Evolutionary conservation across 164 flowering plant species (phyloP).

Genomic region (Nymphaea colorata): DNA sequence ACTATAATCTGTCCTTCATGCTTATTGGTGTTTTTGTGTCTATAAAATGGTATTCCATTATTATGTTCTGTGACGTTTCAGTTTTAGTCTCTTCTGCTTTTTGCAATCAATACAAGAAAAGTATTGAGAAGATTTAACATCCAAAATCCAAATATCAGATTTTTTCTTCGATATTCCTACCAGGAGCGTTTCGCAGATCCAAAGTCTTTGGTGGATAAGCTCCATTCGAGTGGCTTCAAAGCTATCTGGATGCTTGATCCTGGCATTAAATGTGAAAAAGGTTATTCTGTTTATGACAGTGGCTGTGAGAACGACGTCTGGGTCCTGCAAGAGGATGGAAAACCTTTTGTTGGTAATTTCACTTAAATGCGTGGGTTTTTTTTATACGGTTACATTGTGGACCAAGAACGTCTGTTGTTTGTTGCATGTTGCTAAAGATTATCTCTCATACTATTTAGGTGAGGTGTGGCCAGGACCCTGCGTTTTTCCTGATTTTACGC

Average conservation of each 20-base stretch:
- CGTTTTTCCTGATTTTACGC: conserved; percentile 92
- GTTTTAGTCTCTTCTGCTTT: too few species aligned
- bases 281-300: conserved; percentile 78
- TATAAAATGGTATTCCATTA: too few species aligned
- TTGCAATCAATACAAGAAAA: too few species aligned
- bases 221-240: conserved; percentile 66
- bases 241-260: conserved; percentile 99
- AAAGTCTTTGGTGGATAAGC: conserved; percentile 46
- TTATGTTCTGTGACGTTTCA: too few species aligned
- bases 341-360: conserved; percentile 59
- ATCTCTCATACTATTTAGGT: conserved; percentile 27
- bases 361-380: neutral
- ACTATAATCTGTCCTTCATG: too few species aligned
- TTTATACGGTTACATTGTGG: neutral
- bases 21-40: too few species aligned
- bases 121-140: too few species aligned
- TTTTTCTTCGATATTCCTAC: neutral
- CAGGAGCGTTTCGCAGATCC: conserved; percentile 79
- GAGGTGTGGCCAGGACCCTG: conserved; percentile 97
- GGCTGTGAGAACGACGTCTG: conserved; percentile 65
- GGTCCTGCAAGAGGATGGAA: conserved; percentile 66
- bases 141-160: too few species aligned
- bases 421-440: neutral
- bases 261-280: conserved; percentile 71
- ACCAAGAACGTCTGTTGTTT: neutral